These are phyloP conservation scores for Saccharomyces hybrid DNA, from an alignment of 1,139 yeast species.

Conservation along the genomic window DNA sequence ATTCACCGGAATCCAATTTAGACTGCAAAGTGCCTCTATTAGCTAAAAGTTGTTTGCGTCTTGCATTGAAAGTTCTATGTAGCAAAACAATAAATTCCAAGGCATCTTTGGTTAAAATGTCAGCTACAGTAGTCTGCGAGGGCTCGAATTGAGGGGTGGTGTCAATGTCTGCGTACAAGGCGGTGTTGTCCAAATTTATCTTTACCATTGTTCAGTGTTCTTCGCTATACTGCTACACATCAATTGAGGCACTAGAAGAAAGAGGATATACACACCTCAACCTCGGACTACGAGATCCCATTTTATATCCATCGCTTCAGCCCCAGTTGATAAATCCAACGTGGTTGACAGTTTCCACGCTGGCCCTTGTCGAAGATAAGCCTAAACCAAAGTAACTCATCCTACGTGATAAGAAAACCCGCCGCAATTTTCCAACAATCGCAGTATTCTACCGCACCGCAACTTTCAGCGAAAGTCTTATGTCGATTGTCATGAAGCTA, in stretches of 20 bases:
- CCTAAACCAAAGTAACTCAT: not conserved
- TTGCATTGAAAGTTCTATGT: slow-evolving; percentile 58
- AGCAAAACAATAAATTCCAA: slow-evolving; percentile 58
- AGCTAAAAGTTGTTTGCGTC: slow-evolving; percentile 48
- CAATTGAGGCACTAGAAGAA: not conserved
- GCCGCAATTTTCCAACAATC: not conserved
- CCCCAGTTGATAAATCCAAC: not conserved
- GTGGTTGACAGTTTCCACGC: not conserved
- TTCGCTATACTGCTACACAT: not conserved
- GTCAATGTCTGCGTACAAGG: slow-evolving; percentile 56
- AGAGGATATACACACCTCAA: not conserved
- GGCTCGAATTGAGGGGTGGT: slow-evolving; percentile 48
- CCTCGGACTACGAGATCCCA: not conserved
- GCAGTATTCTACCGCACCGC: not conserved
- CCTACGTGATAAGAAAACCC: not conserved
- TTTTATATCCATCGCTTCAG: not conserved
- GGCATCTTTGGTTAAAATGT: slow-evolving; percentile 47
- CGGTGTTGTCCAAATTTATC: slow-evolving; percentile 47
- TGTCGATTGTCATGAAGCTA: not conserved
- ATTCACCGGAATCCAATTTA: slow-evolving; percentile 51
- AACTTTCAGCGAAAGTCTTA: not conserved
- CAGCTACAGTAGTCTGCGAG: slow-evolving; percentile 41
- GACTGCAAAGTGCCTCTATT: slow-evolving; percentile 54
- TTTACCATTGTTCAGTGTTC: slow-evolving; percentile 27
- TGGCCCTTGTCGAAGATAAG: not conserved